Evolutionary conservation across 176 grass and related monocot species (phyloP).

Genomic region (Chloris gayana): DNA sequence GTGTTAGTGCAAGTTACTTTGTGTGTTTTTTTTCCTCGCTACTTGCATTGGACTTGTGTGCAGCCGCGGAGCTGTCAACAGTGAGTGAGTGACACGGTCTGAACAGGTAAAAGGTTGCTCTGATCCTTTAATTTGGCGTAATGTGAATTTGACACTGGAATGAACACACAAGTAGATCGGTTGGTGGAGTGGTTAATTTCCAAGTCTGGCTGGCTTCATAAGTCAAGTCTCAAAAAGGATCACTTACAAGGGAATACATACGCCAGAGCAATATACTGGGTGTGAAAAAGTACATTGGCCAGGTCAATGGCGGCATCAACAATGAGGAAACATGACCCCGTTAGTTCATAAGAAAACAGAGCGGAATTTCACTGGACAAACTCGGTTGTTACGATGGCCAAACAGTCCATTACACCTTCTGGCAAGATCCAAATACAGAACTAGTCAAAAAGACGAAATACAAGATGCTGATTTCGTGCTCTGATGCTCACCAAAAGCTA

Average conservation of each 20-base stretch:
- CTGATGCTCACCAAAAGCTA: constrained; percentile 36
- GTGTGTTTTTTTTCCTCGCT: neutral
- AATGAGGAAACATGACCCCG: neutral
- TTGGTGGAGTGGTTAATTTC: constrained; percentile 18
- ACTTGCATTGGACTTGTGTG: neutral
- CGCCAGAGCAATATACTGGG: neutral
- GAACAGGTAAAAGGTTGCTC: neutral
- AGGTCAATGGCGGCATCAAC: neutral
- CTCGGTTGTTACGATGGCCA: neutral
- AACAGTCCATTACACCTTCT: neutral
- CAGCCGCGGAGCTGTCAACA: neutral
- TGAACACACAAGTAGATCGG: neutral
- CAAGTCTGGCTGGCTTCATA: neutral
- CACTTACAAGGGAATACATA: constrained; percentile 24
- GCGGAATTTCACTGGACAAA: neutral
- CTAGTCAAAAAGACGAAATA: neutral
- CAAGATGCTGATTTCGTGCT: constrained; percentile 25
- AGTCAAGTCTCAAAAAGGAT: constrained; percentile 14
- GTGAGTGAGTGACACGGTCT: neutral
- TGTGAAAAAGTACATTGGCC: neutral
- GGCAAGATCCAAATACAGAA: neutral
- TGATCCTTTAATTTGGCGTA: neutral
- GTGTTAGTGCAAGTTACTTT: neutral
- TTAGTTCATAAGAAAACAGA: neutral
- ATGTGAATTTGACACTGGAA: constrained; percentile 33